Base-by-base conservation (phyloP, 495 filamentous ascomycete genomes). In the Apiosordaria backusii region DNA sequence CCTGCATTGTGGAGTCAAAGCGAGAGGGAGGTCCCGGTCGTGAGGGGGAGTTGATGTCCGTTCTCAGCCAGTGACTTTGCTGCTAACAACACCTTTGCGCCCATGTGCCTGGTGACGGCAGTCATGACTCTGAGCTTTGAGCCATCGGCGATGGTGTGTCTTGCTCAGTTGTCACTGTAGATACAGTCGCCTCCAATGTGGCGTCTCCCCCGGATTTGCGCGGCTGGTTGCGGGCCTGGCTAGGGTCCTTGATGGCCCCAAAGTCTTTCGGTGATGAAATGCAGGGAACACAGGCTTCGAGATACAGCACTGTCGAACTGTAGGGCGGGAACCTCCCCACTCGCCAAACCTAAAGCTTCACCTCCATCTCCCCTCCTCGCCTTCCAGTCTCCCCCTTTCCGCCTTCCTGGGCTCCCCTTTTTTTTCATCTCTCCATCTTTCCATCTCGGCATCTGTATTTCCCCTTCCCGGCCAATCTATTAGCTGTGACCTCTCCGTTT, bases 271-370 rank as follows among this genome's bases (percentile, higher is more conserved):
- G 45, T 53, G 64, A 69, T 69, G 68, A 40, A 64, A 70, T 64
- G 68, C 65, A 70, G 52, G 64, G 65, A 53, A 65, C 65, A 62
- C 63, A 62, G 50, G 40, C 63, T 26, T 22, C 58, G 60, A 57
- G 52, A 40, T 50, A 60, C 58, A 29, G 27, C 53, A 53, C 27
- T 15, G 55, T 59, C 27, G 63, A 65, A 61, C 52, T 69, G 65
- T 63, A 74, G 67, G 71, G 67, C 72, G 68, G 71, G 64, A 74
- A 63, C 65, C 73, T 74, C 74, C 74, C 74, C 74, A 76, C 74
- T 71, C 65, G 52, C 67, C 64, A 67, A 76, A 71, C 73, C 66
- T 70, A 75, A 70, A 71, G 71, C 70, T 72, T 72, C 71, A 72
- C 65, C 66, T 67, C 52, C 61, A 27, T 65, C 65, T 69, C 64